phyloP scores from a whole-genome alignment of 495 filamentous ascomycete genomes.

The Hypomontagnella submonticulosa region DNA sequence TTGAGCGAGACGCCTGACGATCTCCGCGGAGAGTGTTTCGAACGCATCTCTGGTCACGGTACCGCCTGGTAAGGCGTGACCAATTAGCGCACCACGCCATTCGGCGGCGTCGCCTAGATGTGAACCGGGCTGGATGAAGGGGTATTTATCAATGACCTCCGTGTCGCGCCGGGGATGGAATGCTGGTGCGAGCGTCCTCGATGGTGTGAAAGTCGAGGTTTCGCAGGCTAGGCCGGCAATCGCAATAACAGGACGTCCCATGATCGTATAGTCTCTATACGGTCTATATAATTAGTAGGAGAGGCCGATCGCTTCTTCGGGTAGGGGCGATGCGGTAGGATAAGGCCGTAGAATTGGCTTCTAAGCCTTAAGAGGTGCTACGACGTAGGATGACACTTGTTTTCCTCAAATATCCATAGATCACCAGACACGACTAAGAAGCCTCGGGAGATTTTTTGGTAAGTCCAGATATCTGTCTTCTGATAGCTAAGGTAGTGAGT shows the following conservation, averaged over 20 bases:
- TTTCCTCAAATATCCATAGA: too few relatives aligned
- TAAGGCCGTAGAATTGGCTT: background rate
- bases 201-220: constrained; percentile 66
- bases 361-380: background rate
- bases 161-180: constrained; percentile 63
- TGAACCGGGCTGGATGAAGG: constrained; percentile 57
- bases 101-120: constrained; percentile 55
- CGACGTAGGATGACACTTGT: too few relatives aligned
- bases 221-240: constrained; percentile 68
- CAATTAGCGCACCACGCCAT: constrained; percentile 65
- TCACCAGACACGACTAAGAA: too few relatives aligned
- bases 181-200: constrained; percentile 60
- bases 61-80: constrained; percentile 66
- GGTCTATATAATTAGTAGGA: background rate
- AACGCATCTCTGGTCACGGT: constrained; percentile 60
- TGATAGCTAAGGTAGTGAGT: too few relatives aligned
- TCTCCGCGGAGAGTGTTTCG: constrained; percentile 60
- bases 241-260: constrained; percentile 60
- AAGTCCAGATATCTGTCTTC: too few relatives aligned
- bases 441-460: too few relatives aligned
- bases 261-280: constrained; percentile 1
- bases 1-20: constrained; percentile 54
- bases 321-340: background rate
- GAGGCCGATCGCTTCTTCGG: background rate
- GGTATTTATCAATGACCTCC: constrained; percentile 60